Conservation (phyloP, 192 early-diverging fungal species). For the Coemansia guatemalensis region DNA sequence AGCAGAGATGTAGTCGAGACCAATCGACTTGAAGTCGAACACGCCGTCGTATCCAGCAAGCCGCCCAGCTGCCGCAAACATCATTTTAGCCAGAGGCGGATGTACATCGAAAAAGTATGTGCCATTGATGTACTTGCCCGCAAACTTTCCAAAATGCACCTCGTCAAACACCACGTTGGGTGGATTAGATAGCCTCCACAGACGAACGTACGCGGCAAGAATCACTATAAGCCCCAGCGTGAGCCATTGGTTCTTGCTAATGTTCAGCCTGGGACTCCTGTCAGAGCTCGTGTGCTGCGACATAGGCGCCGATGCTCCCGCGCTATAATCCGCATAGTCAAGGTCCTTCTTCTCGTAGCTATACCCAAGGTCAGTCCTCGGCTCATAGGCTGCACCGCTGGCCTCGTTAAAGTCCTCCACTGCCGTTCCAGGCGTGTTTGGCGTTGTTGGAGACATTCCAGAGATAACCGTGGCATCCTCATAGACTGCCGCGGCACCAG, state of each 20-base stretch:
- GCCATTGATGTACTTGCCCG: conserved; percentile 79
- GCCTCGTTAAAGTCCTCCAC: conserved; percentile 15
- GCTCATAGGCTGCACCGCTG: conserved; percentile 7
- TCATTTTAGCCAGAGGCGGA: conserved; percentile 90
- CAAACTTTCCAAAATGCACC: conserved; percentile 99
- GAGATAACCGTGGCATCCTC: conserved; percentile 52
- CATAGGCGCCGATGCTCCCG: conserved; percentile 4
- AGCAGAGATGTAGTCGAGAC: conserved; percentile 81
- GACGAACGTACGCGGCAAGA: conserved; percentile 45
- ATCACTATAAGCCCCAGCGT: conserved; percentile 47
- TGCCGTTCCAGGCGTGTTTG: conserved; percentile 23
- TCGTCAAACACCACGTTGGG: conserved; percentile 80
- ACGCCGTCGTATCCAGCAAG: conserved; percentile 86
- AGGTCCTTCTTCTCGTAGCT: conserved; percentile 54
- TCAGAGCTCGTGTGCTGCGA: conserved; percentile 15
- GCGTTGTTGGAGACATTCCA: conserved; percentile 36
- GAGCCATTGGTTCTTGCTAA: conserved; percentile 50
- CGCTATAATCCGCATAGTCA: conserved; percentile 21
- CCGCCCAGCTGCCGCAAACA: conserved; percentile 76
- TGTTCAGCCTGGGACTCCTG: conserved; percentile 26
- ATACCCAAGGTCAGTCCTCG: conserved; percentile 35
- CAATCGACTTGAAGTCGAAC: conserved; percentile 94
- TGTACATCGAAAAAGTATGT: conserved; percentile 96
- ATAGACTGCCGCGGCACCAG: conserved; percentile 40
- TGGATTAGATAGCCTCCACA: conserved; percentile 50